Evolutionary conservation across 2,329 filamentous ascomycete genomes (phyloP).

Genomic region (Aspergillus pseudoterreus): DNA sequence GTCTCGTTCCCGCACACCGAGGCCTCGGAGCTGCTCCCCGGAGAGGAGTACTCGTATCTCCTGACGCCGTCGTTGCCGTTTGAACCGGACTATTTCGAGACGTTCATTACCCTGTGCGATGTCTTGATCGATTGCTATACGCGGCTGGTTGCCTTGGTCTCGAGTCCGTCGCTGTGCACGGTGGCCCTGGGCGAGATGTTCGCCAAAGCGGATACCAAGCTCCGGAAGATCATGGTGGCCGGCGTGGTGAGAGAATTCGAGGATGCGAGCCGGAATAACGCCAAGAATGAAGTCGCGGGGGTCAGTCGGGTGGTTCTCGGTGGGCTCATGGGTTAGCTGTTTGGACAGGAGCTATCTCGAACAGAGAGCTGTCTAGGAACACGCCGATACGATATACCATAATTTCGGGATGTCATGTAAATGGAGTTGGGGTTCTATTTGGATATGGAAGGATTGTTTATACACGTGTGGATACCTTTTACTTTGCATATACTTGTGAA

Average conservation of each 20-base stretch:
- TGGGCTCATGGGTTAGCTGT: constrained; percentile 64
- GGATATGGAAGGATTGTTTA: no score
- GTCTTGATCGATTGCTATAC: constrained; percentile 91
- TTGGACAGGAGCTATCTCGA: no score
- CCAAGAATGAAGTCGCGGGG: constrained; percentile 77
- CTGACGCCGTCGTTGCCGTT: constrained; percentile 92
- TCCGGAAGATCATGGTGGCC: constrained; percentile 85
- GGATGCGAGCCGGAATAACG: constrained; percentile 70
- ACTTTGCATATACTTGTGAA: no score
- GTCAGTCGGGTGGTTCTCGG: constrained; percentile 86
- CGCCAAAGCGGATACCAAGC: constrained; percentile 77
- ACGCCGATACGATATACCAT: background rate
- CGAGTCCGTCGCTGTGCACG: constrained; percentile 69
- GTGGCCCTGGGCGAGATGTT: constrained; percentile 77
- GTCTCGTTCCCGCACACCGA: constrained; percentile 46
- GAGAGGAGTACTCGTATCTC: constrained; percentile 83
- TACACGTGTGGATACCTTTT: no score
- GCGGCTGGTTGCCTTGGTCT: constrained; percentile 69
- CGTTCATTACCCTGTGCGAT: constrained; percentile 92
- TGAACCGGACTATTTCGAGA: constrained; percentile 95
- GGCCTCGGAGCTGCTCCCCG: constrained; percentile 63
- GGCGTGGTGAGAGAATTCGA: constrained; percentile 91
- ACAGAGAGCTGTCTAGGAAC: background rate
- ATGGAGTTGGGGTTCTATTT: no score
- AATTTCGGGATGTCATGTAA: background rate